phyloP scores from a whole-genome alignment of 306 rosid species.

The Purshia tridentata region DNA sequence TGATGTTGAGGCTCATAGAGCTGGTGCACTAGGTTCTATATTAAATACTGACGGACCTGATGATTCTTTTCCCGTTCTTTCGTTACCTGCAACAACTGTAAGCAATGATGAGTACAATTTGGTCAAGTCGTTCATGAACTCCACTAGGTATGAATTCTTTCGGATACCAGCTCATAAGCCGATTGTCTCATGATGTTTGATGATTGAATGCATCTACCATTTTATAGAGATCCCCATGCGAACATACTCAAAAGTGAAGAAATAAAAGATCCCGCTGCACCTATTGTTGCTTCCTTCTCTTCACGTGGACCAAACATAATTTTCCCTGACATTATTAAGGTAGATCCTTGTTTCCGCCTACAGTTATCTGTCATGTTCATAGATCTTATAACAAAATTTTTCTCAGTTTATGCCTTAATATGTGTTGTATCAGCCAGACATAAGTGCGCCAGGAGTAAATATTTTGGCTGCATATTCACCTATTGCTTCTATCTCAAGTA shows the following conservation, averaged over 20 bases:
- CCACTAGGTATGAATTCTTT: not conserved
- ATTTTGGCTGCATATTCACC: constrained; percentile 33
- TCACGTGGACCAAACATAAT: constrained; percentile 35
- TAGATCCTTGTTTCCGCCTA: not conserved
- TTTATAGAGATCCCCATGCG: no score
- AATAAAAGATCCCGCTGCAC: constrained; percentile 21
- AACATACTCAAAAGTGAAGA: not conserved
- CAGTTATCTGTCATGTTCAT: not conserved
- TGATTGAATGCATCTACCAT: not conserved
- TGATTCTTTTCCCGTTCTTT: not conserved
- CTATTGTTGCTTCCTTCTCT: constrained; percentile 22
- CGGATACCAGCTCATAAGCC: no score
- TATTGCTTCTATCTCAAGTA: not conserved
- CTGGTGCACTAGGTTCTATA: constrained; percentile 18
- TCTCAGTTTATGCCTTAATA: no score
- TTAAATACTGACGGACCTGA: fast-evolving
- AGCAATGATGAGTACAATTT: no score
- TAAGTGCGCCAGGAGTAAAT: constrained; percentile 29
- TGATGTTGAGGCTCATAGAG: not conserved
- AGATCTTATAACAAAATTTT: not conserved
- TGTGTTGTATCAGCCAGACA: constrained; percentile 30
- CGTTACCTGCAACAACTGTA: constrained; percentile 8
- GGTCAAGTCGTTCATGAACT: not conserved
- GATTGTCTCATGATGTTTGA: not conserved
- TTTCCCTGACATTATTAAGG: constrained; percentile 29